Evolutionary conservation across 768 basidiomycete species (phyloP), one percentile per base, ranked within the genome.

Genomic region (Russula compacta): DNA sequence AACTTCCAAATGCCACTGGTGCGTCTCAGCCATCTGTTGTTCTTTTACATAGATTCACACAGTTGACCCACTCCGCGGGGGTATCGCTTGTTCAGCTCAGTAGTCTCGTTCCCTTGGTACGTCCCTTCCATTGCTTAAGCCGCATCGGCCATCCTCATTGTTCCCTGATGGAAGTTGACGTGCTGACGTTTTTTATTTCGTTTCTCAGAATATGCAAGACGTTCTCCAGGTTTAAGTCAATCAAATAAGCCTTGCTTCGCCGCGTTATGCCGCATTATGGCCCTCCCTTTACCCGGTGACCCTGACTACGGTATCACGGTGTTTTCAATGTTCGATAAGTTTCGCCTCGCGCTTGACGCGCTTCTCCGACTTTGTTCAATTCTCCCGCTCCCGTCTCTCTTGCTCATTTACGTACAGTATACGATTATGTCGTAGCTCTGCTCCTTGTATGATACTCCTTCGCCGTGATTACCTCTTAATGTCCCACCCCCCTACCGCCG

Each of bases 1-100:
- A 59, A 61, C 49, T 66, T 66, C 44, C 66, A 66, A 53, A 61
- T 53, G 11, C 66, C 66, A 12, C 49, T 58, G 56, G 64, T 65
- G 29, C 32, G 64, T 58, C 4, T 29, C 49, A 49, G 17, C 32
- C 15, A 24, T 42, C 42, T 56, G 10, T 49, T 24, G 15, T 38
- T 36, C 11, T 21, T 43, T 56, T 51, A 57, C 60, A 50, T 62
- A 35, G 24, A 14, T 24, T 47, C 14, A 47, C 24, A 14, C 43
- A 12, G 35, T 38, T 38, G 33, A 53, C 24, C n/a, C 39, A 47
- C 15, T 19, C 57, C 49, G 39, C 39, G 21, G 15, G 47, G 24
- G n/a, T 32, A 14, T 48, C 19, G 14, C 39, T 12, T 46, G 29
- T 50, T 56, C 21, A 61, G 64, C 65, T 64, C n/a, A 64, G 65